Evolutionary conservation across 208 protist species (phyloP).

Genomic region (Crithidia expoeki): DNA sequence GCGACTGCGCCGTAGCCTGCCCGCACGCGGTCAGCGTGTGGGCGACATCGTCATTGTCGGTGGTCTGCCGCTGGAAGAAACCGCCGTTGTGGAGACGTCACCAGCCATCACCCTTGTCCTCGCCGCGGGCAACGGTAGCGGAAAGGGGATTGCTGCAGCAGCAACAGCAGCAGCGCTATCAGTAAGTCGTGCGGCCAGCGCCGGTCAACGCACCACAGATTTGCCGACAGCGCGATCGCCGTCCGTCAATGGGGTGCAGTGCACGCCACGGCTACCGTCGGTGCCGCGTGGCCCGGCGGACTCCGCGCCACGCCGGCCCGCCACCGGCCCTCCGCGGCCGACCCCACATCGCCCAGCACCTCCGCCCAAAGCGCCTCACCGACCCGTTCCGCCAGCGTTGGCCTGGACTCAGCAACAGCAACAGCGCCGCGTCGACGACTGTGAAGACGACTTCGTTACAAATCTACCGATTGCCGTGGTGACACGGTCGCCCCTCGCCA

Average conservation of each 20-base stretch:
- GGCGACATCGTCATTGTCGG: constrained; percentile 33
- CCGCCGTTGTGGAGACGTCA: constrained; percentile 15
- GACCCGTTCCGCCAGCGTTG: background rate
- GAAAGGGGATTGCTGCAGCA: background rate
- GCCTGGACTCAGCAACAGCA: constrained; percentile 5
- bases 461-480: background rate
- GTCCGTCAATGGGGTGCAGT: background rate
- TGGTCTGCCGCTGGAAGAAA: constrained; percentile 26
- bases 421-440: constrained; percentile 4
- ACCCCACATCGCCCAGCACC: constrained; percentile 4
- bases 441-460: background rate
- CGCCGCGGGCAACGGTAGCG: constrained; percentile 10
- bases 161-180: background rate
- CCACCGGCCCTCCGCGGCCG: constrained; percentile 12
- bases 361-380: background rate
- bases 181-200: background rate
- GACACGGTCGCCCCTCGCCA: constrained; percentile 8
- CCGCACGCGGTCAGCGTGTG: constrained; percentile 24
- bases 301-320: constrained; percentile 9
- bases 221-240: background rate
- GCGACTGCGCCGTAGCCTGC: constrained; percentile 20
- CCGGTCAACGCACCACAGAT: background rate
- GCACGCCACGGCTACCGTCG: constrained; percentile 17
- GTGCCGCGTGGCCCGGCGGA: constrained; percentile 6
- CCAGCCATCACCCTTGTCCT: constrained; percentile 31